Base-by-base conservation (phyloP, 352 stramenopile species). In the Plasmopara muralis region DNA sequence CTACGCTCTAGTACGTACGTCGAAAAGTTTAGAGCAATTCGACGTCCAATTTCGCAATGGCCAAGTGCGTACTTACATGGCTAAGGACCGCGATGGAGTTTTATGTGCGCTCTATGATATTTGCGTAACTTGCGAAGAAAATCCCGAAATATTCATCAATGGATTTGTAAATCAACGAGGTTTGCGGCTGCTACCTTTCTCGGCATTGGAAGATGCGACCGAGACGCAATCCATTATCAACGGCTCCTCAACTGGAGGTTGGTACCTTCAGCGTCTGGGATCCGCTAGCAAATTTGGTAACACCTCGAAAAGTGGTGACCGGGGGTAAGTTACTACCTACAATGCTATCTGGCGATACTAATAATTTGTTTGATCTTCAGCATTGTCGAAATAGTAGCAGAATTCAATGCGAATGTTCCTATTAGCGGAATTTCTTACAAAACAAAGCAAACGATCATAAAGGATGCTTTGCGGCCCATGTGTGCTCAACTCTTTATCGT, bases 321-420 rank as follows among this genome's bases (percentile, higher is more conserved):
- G 67, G 74, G 72, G 72, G 80, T 92, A 74, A 42, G 72, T 57
- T n/a, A 5, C 14, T 39, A 15, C 14, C 33, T 29, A 7, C 52
- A 9, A 16, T 47, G 3, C 9, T 43, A 16, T 30, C 15, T 42
- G 30, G 39, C 10, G 41, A 28, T 12, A 8, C 30, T 70, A 54
- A 64, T 25, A 18, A n/a, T 16, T 38, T 14, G 43, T 47, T 53
- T 1, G 41, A 60, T 16, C 3, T 33, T 31, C 61, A 92, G 82
- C 7, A 89, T 93, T 45, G 62, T 92, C 18, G 69, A 83, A 41
- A 92, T 92, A 55, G 81, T 85, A 13, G 66, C 77, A 41, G 87
- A 96, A 52, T 95, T 96, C 55, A 96, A 96, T 38, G 83, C 86
- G 9, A 96, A 96, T 46, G 85, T 96, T 0, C 79, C 85, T 25